Evolutionary conservation across 768 basidiomycete species (phyloP).

Genomic region (Psilocybe sp.): DNA sequence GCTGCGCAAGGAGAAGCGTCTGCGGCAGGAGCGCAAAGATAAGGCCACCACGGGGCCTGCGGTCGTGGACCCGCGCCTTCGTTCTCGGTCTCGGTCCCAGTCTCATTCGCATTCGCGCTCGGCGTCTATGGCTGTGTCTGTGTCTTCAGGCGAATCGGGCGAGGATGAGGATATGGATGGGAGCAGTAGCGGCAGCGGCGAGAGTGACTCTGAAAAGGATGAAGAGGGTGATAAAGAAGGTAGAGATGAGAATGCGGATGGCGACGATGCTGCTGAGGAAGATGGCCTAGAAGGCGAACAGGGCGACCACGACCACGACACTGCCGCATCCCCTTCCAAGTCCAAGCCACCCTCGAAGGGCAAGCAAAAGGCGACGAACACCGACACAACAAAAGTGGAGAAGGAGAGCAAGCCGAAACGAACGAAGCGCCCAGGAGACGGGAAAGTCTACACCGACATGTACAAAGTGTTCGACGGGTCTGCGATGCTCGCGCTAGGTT

Average conservation of each 20-base stretch:
- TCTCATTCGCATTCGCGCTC: background rate
- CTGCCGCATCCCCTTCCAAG: background rate
- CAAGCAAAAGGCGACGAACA: conserved; percentile 8
- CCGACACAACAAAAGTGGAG: conserved; percentile 2
- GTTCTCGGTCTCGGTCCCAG: background rate
- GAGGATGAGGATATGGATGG: conserved; percentile 10
- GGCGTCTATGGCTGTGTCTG: too few species aligned
- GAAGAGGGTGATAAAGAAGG: conserved; percentile 3
- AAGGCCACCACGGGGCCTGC: too few species aligned
- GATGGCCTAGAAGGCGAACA: too few species aligned
- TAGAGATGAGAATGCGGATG: conserved; percentile 13
- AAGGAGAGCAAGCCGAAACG: background rate
- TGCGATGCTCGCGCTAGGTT: conserved; percentile 71
- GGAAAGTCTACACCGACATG: conserved; percentile 53
- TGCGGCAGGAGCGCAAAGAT: background rate
- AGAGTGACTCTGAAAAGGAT: conserved; percentile 3
- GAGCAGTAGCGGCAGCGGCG: conserved; percentile 14
- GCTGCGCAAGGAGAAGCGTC: conserved; percentile 9
- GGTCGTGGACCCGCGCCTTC: background rate
- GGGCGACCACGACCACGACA: too few species aligned
- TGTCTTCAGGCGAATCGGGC: conserved; percentile 12
- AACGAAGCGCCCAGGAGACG: conserved; percentile 10
- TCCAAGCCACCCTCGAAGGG: conserved; percentile 1
- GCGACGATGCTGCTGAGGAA: too few species aligned
- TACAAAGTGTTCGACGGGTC: conserved; percentile 74